Percentiles rank a stretch among this genome's conserved stretches.
Evolutionary conservation across 495 filamentous ascomycete genomes (phyloP).

Genomic region (Penicillium pancosmium): DNA sequence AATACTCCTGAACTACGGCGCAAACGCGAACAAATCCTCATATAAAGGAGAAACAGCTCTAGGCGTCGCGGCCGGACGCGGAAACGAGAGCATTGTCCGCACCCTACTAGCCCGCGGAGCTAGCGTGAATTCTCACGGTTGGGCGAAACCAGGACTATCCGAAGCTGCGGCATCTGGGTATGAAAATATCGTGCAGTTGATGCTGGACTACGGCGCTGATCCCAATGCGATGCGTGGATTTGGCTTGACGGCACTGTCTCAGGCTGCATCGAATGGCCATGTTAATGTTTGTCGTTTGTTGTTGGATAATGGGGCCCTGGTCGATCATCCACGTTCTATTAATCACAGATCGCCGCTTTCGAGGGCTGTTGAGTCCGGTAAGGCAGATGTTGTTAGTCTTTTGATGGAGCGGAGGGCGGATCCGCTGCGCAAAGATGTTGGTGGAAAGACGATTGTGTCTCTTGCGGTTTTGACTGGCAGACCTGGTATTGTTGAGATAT

Average conservation of each 20-base stretch:
- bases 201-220: conserved; percentile 45
- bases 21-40: conserved; percentile 19
- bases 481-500: conserved; percentile 10
- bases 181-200: conserved; percentile 34
- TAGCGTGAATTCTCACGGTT: conserved; percentile 8
- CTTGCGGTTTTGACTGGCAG: neutral
- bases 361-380: conserved; percentile 18
- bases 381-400: conserved; percentile 14
- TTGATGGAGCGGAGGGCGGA: conserved; percentile 18
- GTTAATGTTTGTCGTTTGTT: conserved; percentile 41
- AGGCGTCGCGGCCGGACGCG: conserved; percentile 33
- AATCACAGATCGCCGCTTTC: conserved; percentile 14
- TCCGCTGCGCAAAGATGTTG: conserved; percentile 8
- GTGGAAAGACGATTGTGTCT: conserved; percentile 9
- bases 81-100: conserved; percentile 36
- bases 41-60: conserved; percentile 34
- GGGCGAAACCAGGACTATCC: conserved; percentile 16
- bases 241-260: conserved; percentile 43
- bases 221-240: conserved; percentile 38
- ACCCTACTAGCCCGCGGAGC: conserved; percentile 33
- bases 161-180: conserved; percentile 40
- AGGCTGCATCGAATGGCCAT: conserved; percentile 41
- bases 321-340: conserved; percentile 22
- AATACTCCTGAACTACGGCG: conserved; percentile 32
- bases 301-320: conserved; percentile 36